phyloP scores from a whole-genome alignment of 2,329 filamentous ascomycete species.

The Plectosphaerella plurivora region DNA sequence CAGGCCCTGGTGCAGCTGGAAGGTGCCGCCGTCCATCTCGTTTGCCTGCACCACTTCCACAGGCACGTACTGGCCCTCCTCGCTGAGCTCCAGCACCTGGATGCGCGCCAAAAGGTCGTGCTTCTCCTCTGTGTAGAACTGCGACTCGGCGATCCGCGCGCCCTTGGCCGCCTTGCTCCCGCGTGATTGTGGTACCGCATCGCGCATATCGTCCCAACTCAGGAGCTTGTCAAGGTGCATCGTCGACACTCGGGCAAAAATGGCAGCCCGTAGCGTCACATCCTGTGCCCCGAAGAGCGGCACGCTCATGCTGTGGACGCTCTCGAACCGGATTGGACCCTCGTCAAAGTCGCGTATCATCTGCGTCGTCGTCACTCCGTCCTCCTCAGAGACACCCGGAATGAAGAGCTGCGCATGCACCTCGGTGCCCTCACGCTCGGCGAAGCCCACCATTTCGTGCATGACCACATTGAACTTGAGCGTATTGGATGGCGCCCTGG shows the following conservation, averaged over 20 bases:
- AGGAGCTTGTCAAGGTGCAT: slow-evolving; percentile 97
- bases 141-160: slow-evolving; percentile 74
- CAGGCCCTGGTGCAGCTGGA: slow-evolving; percentile 91
- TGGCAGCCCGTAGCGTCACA: slow-evolving; percentile 75
- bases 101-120: slow-evolving; percentile 87
- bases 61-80: slow-evolving; percentile 84
- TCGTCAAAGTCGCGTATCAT: slow-evolving; percentile 95
- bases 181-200: slow-evolving; percentile 60
- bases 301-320: slow-evolving; percentile 96
- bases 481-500: slow-evolving; percentile 84
- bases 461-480: slow-evolving; percentile 98
- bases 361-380: slow-evolving; percentile 89
- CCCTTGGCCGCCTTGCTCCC: slow-evolving; percentile 48
- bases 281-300: slow-evolving; percentile 72
- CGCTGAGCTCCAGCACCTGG: slow-evolving; percentile 87
- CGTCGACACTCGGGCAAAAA: slow-evolving; percentile 84
- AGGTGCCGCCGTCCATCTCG: slow-evolving; percentile 82
- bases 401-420: slow-evolving; percentile 98
- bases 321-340: slow-evolving; percentile 87
- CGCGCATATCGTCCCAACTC: slow-evolving; percentile 98
- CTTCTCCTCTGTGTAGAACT: slow-evolving; percentile 89
- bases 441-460: slow-evolving; percentile 92
- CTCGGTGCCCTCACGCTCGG: slow-evolving; percentile 90
- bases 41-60: slow-evolving; percentile 88
- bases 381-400: slow-evolving; percentile 82